Evolutionary conservation across 1,284 basidiomycete genomes (phyloP), one percentile per base, ranked within the genome.

Genomic region (Athelia psychrophila): DNA sequence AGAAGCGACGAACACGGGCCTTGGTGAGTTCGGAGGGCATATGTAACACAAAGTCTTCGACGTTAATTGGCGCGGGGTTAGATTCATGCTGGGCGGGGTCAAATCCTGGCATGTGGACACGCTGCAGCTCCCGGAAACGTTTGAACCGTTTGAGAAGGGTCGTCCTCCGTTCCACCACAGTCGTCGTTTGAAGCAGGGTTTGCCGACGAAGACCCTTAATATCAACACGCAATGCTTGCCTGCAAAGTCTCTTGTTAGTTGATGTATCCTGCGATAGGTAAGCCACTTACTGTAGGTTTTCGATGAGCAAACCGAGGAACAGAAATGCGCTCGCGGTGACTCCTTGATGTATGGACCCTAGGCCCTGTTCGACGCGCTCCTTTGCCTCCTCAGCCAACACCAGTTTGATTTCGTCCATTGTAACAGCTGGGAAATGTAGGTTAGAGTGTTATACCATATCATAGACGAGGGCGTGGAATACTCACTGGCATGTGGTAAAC

Each of bases 241-340:
- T 30, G 27, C 13, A 6, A 13, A 30, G 13, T 44, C 5, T 6
- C 13, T 13, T 30, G 13, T 30, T 13, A 30, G 27, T 13, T 30
- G 13, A 6, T 30, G 27, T 6, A 30, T 5, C 5, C 27, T 6
- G 5, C 13, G 27, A 5, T 30, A 5, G 6, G 27, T n/a, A n/a
- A n/a, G n/a, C 6, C 13, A 51, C 59, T 52, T 25, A 58, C 59
- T 60, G 59, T 22, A 32, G 47, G 13, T 57, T 53, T 36, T 60
- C 55, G 4, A 60, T 30, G 8, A 57, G 55, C 4, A 58, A 35
- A 2, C 55, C 57, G 13, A 50, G 22, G 2, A 49, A 35, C 18
- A 60, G 18, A 30, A 60, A 52, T 3, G 42, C 46, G 13, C 51
- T 50, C 12, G 53, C 42, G 1, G 49, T 48, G 20, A 54, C 38